These are phyloP conservation scores for Metarhizium anisopliae DNA, from an alignment of 2,329 filamentous ascomycete species.

Conservation along the genomic window DNA sequence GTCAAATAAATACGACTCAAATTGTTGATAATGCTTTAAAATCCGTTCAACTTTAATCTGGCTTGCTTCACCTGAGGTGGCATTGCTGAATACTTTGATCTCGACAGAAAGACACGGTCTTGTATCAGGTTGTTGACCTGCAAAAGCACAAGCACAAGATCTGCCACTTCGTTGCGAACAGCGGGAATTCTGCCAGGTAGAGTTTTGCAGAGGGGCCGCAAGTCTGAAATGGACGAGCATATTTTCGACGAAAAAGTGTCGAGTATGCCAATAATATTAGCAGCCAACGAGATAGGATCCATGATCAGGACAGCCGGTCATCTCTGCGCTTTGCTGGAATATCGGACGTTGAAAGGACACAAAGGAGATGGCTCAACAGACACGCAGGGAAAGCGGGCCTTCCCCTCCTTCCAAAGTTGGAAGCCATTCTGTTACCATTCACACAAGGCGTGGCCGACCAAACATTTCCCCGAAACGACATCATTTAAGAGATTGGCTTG, in stretches of 20 bases:
- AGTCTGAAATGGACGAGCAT: slow-evolving; percentile 13
- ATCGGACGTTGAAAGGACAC: slow-evolving; percentile 11
- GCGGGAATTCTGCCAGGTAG: slow-evolving; percentile 20
- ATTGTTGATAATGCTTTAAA: slow-evolving; percentile 13
- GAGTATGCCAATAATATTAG: too few relatives aligned
- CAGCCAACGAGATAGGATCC: too few relatives aligned
- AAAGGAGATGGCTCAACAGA: slow-evolving; percentile 8
- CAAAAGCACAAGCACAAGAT: slow-evolving; percentile 19
- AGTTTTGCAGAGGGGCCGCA: slow-evolving; percentile 15
- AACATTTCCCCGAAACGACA: not conserved
- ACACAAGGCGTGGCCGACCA: too few relatives aligned
- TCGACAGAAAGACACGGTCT: slow-evolving; percentile 5
- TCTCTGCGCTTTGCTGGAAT: too few relatives aligned
- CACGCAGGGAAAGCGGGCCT: not conserved
- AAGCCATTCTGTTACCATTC: too few relatives aligned
- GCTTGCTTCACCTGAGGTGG: slow-evolving; percentile 17
- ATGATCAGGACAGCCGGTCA: too few relatives aligned
- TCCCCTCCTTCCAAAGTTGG: too few relatives aligned
- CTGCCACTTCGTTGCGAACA: slow-evolving; percentile 20
- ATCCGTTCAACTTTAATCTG: slow-evolving; percentile 15
- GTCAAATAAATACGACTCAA: slow-evolving; percentile 7
- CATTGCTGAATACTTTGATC: slow-evolving; percentile 9
- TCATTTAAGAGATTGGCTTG: slow-evolving; percentile 16
- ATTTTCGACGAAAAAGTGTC: too few relatives aligned
- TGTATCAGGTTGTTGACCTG: slow-evolving; percentile 8